Evolutionary conservation across 495 filamentous ascomycete species (phyloP), one percentile per base, ranked within the genome.

Genomic region (Haplographium delicatum): DNA sequence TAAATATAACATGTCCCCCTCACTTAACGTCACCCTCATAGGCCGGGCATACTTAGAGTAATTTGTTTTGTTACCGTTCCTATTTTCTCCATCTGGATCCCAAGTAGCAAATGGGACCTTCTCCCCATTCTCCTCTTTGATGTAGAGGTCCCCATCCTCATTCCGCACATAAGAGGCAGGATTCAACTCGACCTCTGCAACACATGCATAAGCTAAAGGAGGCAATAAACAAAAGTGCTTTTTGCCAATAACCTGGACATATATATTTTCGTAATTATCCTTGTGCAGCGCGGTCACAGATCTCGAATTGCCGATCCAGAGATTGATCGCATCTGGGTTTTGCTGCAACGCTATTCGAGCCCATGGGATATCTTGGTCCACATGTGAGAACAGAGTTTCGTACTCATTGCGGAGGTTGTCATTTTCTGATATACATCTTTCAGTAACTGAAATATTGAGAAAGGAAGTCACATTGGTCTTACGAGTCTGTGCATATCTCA

Each of bases 251-350:
- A 90, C 65, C 53, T 88, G 84, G 4, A 84, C 81, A 66, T 89
- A 91, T 1, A 91, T 71, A 64, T 90, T 91, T 63, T 91, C 85
- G 62, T 89, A 89, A 63, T 81, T 80, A 67, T 91, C 86, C 54
- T 80, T 82, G 65, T 91, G 86, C 47, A 90, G 63, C 2, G 84
- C 75, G 0, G 86, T 88, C 1, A 71, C 68, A 38, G 80, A 84
- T 11, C 62, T 62, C 13, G 72, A 76, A 66, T 83, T 84, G 35
- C 86, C 86, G 53, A 91, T 78, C 86, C 86, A 91, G 53, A 91
- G 65, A 61, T 91, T 91, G 53, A 86, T 75, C 15, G 86, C 86
- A 37, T 90, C 85, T 0, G 86, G 82, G 1, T 56, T 42, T 30
- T 69, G 60, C 16, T 74, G 67, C 0, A 91, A 72, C 0, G 84